Conservation (phyloP, 1,284 basidiomycete species). For the Ustilago bromivora region DNA sequence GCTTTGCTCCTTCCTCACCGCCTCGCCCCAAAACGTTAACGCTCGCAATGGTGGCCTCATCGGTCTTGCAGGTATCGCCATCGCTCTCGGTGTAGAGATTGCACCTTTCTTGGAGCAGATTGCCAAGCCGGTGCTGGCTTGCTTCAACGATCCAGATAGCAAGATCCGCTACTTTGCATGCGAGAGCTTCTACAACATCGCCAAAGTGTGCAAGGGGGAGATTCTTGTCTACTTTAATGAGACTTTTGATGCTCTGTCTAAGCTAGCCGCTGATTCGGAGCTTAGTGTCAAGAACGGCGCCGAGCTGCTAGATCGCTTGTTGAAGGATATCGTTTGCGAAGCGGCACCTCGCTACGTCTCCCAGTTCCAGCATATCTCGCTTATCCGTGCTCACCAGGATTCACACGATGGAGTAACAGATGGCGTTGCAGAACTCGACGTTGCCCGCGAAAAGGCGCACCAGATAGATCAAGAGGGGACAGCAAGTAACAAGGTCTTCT, state of each 20-base stretch:
- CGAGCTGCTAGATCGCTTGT: conserved; percentile 93
- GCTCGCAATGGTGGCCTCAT: conserved; percentile 95
- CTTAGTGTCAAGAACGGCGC: conserved; percentile 98
- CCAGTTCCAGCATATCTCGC: conserved; percentile 77
- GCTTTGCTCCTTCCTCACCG: conserved; percentile 77
- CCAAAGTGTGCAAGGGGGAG: conserved; percentile 96
- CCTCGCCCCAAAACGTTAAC: conserved; percentile 72
- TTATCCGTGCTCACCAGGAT: conserved; percentile 75
- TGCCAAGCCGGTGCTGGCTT: conserved; percentile 87
- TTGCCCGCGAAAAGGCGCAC: conserved; percentile 65
- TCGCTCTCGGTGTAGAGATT: conserved; percentile 92
- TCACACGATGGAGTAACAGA: conserved; percentile 46
- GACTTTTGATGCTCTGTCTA: conserved; percentile 95
- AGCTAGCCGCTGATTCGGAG: conserved; percentile 97
- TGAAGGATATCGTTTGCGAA: conserved; percentile 98
- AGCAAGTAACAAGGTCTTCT: conserved; percentile 76
- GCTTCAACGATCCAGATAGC: conserved; percentile 94
- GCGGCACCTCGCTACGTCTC: conserved; percentile 95
- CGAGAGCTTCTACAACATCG: conserved; percentile 96
- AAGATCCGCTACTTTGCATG: conserved; percentile 96
- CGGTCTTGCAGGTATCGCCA: conserved; percentile 93
- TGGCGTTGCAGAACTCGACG: conserved; percentile 62
- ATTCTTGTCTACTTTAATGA: conserved; percentile 97
- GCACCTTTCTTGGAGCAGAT: conserved; percentile 94
- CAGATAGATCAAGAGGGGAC: conserved; percentile 45